Evolutionary conservation across 2,329 filamentous ascomycete genomes (phyloP).

Genomic region (Neonectria sp.): DNA sequence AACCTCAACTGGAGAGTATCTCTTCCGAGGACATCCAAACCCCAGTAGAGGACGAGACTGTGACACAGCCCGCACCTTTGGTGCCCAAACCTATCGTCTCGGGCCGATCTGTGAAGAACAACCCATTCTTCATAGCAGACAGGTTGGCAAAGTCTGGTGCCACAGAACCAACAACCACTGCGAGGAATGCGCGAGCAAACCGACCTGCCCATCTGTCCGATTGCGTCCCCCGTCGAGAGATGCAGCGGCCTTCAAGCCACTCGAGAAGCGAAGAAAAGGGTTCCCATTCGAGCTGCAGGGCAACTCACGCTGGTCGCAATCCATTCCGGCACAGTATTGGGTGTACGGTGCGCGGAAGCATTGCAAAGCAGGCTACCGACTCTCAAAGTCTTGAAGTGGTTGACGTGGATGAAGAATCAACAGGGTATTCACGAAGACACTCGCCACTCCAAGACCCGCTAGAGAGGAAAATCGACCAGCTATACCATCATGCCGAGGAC

Average conservation of each 20-base stretch:
- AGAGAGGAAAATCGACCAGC: constrained; percentile 48
- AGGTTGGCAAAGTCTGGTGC: constrained; percentile 37
- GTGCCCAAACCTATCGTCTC: constrained; percentile 31
- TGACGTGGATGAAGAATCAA: constrained; percentile 23
- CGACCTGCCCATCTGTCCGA: constrained; percentile 47
- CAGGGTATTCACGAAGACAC: neutral
- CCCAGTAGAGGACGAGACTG: constrained; percentile 22
- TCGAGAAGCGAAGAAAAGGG: constrained; percentile 41
- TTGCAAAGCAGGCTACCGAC: constrained; percentile 11
- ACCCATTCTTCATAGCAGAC: constrained; percentile 53
- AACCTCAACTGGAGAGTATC: constrained; percentile 19
- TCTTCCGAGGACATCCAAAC: constrained; percentile 21
- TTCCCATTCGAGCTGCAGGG: constrained; percentile 48
- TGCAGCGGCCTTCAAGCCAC: constrained; percentile 27
- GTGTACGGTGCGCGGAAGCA: constrained; percentile 43
- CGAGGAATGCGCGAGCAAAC: constrained; percentile 36
- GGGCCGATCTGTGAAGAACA: constrained; percentile 44
- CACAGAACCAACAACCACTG: constrained; percentile 42
- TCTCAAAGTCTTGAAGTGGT: constrained; percentile 22
- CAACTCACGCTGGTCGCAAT: constrained; percentile 46
- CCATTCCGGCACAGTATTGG: constrained; percentile 52
- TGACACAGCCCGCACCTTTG: constrained; percentile 5
- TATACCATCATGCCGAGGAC: constrained; percentile 53
- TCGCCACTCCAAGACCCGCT: constrained; percentile 29
- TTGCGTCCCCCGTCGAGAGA: constrained; percentile 47